These are phyloP conservation scores for Malus hybrid DNA, from an alignment of 331 rosid species.

Conservation along the genomic window DNA sequence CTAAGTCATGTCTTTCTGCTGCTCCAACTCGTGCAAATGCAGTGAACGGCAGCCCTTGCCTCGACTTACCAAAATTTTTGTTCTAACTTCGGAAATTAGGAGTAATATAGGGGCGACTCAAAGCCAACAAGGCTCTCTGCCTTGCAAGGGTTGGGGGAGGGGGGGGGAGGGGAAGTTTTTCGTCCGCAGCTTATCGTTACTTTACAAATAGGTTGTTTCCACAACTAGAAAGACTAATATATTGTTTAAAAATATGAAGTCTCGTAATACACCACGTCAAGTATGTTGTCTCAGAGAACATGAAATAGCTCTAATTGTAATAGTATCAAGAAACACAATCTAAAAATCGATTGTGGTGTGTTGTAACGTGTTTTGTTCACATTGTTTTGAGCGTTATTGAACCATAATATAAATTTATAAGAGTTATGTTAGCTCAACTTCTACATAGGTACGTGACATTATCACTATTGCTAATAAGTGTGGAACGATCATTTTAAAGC, in stretches of 20 bases:
- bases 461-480: background rate
- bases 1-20: background rate
- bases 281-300: too few species aligned
- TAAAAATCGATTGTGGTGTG: background rate
- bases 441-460: background rate
- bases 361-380: background rate
- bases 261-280: too few species aligned
- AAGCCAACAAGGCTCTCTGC: too few species aligned
- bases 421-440: background rate
- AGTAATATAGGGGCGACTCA: too few species aligned
- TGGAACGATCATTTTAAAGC: too few species aligned
- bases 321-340: background rate
- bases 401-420: background rate
- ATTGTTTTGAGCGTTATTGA: background rate
- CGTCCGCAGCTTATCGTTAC: fast-evolving
- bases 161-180: too few species aligned
- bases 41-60: constrained; percentile 5
- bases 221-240: too few species aligned
- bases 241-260: too few species aligned
- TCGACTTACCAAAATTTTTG: background rate
- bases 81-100: background rate
- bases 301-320: too few species aligned
- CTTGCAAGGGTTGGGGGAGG: too few species aligned
- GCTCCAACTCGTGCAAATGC: constrained; percentile 15
- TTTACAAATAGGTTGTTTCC: too few species aligned